phyloP scores from a whole-genome alignment of 306 rosid species.

The Glycine tomentella region DNA sequence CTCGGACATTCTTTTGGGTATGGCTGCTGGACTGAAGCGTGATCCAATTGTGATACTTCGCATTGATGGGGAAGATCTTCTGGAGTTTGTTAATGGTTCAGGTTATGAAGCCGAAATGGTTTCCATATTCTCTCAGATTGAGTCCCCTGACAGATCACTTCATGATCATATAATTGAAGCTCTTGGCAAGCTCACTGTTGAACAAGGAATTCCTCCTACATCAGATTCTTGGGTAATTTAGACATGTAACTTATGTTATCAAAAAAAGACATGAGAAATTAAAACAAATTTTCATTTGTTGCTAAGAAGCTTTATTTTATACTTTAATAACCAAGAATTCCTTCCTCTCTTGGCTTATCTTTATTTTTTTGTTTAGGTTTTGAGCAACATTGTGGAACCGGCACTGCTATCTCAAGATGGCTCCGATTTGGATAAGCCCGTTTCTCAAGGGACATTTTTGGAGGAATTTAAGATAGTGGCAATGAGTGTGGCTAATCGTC shows the following conservation, averaged over 20 bases:
- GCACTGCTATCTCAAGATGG: slow-evolving; percentile 59
- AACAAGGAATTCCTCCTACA: slow-evolving; percentile 93
- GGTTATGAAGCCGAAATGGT: slow-evolving; percentile 73
- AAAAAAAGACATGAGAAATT: neutral
- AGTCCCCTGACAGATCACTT: slow-evolving; percentile 54
- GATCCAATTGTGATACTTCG: slow-evolving; percentile 94
- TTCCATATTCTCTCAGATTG: slow-evolving; percentile 60
- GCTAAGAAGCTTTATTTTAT: neutral
- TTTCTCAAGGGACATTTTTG: slow-evolving; percentile 73
- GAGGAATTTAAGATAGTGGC: slow-evolving; percentile 79
- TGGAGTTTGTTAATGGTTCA: slow-evolving; percentile 70
- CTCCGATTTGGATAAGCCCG: slow-evolving; percentile 57
- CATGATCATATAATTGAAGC: slow-evolving; percentile 68
- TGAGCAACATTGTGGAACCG: slow-evolving; percentile 67
- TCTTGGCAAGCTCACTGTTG: slow-evolving; percentile 76
- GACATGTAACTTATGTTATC: neutral
- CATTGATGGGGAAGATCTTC: slow-evolving; percentile 95
- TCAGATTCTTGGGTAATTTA: slow-evolving; percentile 91
- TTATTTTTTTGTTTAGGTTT: slow-evolving; percentile 57
- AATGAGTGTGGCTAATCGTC: slow-evolving; percentile 35
- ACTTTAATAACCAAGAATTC: neutral
- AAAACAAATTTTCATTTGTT: neutral
- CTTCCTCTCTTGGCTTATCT: neutral
- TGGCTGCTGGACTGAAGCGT: slow-evolving; percentile 97
- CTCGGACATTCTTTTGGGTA: slow-evolving; percentile 87